phyloP scores from a whole-genome alignment of 1,139 yeast species.

The Petasospora fabianii region DNA sequence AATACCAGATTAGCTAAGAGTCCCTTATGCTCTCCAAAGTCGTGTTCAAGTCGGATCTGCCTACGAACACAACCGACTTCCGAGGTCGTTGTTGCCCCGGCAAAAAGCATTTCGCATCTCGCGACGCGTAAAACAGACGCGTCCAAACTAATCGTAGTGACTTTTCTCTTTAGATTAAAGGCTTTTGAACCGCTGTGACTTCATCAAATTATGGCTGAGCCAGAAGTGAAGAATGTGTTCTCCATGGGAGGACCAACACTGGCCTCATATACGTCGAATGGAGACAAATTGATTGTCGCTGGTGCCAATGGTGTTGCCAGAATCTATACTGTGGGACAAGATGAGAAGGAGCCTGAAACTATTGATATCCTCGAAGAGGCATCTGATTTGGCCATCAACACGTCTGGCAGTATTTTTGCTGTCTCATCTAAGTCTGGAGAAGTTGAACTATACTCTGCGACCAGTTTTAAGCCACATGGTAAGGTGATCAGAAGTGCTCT shows the following conservation, averaged over 20 bases:
- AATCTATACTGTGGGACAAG: constrained; percentile 42
- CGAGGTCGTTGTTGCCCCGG: neutral
- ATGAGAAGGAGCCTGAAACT: constrained; percentile 52
- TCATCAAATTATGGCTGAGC: constrained; percentile 11
- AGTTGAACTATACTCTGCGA: constrained; percentile 32
- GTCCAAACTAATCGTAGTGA: too few relatives aligned
- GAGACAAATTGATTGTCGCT: constrained; percentile 43
- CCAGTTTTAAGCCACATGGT: constrained; percentile 11
- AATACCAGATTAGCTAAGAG: too few relatives aligned
- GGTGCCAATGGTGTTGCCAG: constrained; percentile 50
- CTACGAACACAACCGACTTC: too few relatives aligned
- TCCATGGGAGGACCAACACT: constrained; percentile 32
- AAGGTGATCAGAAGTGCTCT: constrained; percentile 37
- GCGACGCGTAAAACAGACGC: constrained; percentile 5
- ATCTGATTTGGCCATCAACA: constrained; percentile 28
- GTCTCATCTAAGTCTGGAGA: constrained; percentile 33
- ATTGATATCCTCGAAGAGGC: constrained; percentile 44
- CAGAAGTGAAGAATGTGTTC: constrained; percentile 20
- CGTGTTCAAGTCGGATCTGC: constrained; percentile 1
- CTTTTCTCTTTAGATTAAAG: too few relatives aligned
- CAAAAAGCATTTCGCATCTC: neutral
- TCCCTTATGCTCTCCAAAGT: neutral
- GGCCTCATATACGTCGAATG: constrained; percentile 35
- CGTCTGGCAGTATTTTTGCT: constrained; percentile 21
- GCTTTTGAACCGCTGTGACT: too few relatives aligned